Base-by-base conservation (phyloP, 768 basidiomycete species). In the Mrakia gelida region DNA sequence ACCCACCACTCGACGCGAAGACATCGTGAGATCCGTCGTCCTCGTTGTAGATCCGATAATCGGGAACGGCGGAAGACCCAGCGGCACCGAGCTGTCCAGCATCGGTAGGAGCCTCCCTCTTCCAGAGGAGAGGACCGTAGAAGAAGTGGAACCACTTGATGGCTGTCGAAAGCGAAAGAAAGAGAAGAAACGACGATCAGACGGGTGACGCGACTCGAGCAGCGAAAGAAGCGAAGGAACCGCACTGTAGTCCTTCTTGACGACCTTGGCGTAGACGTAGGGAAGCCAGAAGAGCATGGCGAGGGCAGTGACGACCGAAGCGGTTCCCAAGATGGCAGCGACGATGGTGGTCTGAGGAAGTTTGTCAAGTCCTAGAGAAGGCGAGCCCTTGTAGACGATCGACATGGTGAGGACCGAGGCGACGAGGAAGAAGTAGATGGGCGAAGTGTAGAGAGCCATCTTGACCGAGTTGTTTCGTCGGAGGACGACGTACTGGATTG, bases 281-380 rank as follows among this genome's bases (percentile, higher is more conserved):
- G 86, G 86, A 4, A 86, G 56, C 84, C 85, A 86, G 83, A 86
- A 86, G 78, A 87, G 59, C 76, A 82, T 59, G 6, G 86, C 81
- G 10, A 87, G 78, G 62, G 82, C 54, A 6, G 83, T 78, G 72
- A 86, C 76, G 71, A 84, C 85, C 18, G 81, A 71, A 21, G 81
- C 84, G n/a, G 86, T 85, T 6, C 83, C 81, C 45, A 86, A 79
- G 74, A 86, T 84, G 70, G 84, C 86, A 15, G 81, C 83, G 16
- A 83, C 85, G 59, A 83, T 82, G 52, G 82, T 82, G 0, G 75
- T 71, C 34, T 79, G 26, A 11, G 83, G 80, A 38, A 85, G 81
- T 63, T 84, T 80, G 77, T 84, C 81, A 71, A 87, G 83, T 1
- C 82, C 81, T 70, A 87, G 83, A 7, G 80, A 77, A 1, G 86